A percentile compares a stretch with the other conserved stretches of the same genome.
Evolutionary conservation across 2,329 filamentous ascomycete genomes (phyloP).

Genomic region (Claviceps pazoutovae): DNA sequence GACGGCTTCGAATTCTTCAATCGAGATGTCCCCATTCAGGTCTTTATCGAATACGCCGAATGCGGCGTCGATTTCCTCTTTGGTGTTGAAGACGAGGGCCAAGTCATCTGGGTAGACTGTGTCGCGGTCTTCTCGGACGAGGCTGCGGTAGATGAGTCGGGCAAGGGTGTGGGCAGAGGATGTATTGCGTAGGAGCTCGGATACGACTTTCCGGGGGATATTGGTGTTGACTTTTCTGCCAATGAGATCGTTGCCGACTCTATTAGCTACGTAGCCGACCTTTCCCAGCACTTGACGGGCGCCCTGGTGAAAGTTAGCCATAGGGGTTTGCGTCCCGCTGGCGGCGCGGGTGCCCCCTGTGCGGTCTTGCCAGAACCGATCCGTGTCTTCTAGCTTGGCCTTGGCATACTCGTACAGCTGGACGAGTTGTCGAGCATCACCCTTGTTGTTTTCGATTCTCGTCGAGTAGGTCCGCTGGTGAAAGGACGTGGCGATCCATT

Average conservation of each 20-base stretch:
- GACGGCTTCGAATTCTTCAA: conserved; percentile 85
- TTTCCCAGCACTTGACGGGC: conserved; percentile 64
- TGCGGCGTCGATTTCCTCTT: conserved; percentile 77
- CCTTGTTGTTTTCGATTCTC: conserved; percentile 83
- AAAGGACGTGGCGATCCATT: conserved; percentile 88
- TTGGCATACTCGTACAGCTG: conserved; percentile 58
- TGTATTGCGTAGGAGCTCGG: conserved; percentile 61
- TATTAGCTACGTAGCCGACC: conserved; percentile 73
- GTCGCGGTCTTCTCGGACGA: conserved; percentile 60
- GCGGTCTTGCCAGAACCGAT: conserved; percentile 33
- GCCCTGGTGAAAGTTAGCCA: conserved; percentile 57
- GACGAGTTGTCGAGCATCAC: conserved; percentile 55
- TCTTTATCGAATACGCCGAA: conserved; percentile 94
- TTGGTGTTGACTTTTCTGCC: conserved; percentile 58
- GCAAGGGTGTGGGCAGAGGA: conserved; percentile 70
- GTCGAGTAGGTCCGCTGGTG: conserved; percentile 83
- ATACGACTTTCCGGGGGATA: conserved; percentile 72
- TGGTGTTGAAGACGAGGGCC: conserved; percentile 60
- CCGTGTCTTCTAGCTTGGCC: conserved; percentile 46
- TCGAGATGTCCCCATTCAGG: conserved; percentile 89
- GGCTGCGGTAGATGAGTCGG: conserved; percentile 75
- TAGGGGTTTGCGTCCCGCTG: conserved; percentile 59
- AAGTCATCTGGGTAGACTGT: conserved; percentile 69
- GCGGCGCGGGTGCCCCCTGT: conserved; percentile 19
- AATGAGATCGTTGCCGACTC: conserved; percentile 83